Evolutionary conservation across 2,329 filamentous ascomycete genomes (phyloP).

Genomic region (Clonostachys rhizophaga): DNA sequence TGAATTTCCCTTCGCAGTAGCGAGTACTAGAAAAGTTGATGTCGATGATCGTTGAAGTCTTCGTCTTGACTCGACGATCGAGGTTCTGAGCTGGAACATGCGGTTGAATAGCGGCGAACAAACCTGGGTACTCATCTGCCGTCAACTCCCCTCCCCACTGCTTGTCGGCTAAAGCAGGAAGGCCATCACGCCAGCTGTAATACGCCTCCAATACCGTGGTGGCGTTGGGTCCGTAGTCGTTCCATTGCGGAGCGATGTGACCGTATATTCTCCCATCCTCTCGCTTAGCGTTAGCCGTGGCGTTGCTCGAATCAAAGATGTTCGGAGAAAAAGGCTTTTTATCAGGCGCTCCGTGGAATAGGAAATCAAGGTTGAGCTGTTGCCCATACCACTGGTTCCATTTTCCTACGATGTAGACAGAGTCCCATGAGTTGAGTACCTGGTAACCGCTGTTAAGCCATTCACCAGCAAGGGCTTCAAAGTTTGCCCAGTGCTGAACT

Average conservation of each 20-base stretch:
- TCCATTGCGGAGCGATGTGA: slow-evolving; percentile 14
- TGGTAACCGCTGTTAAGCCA: slow-evolving; percentile 13
- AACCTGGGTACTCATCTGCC: slow-evolving; percentile 2
- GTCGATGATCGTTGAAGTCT: slow-evolving; percentile 8
- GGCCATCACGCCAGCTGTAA: slow-evolving; percentile 13
- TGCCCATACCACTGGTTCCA: slow-evolving; percentile 36
- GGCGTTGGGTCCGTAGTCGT: slow-evolving; percentile 14
- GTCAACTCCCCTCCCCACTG: slow-evolving; percentile 14
- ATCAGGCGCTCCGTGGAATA: slow-evolving; percentile 16
- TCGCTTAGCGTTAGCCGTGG: slow-evolving; percentile 7
- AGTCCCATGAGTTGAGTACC: slow-evolving; percentile 15
- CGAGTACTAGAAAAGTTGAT: slow-evolving; percentile 10
- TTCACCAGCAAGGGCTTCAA: slow-evolving; percentile 11
- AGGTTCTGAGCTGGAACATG: slow-evolving; percentile 11
- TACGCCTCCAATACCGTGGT: slow-evolving; percentile 14
- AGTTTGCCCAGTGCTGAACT: slow-evolving; percentile 28
- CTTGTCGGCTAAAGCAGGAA: slow-evolving; percentile 15
- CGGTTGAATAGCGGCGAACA: slow-evolving; percentile 7
- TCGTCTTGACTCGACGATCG: slow-evolving; percentile 8
- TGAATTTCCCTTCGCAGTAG: slow-evolving; percentile 1
- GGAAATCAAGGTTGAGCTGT: slow-evolving; percentile 35
- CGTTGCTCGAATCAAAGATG: slow-evolving; percentile 11
- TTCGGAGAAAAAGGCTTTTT: slow-evolving; percentile 10
- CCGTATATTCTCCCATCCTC: slow-evolving; percentile 8
- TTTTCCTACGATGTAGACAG: slow-evolving; percentile 14